phyloP scores from a whole-genome alignment of 2,329 filamentous ascomycete species.

The Penicillium corylophilum region DNA sequence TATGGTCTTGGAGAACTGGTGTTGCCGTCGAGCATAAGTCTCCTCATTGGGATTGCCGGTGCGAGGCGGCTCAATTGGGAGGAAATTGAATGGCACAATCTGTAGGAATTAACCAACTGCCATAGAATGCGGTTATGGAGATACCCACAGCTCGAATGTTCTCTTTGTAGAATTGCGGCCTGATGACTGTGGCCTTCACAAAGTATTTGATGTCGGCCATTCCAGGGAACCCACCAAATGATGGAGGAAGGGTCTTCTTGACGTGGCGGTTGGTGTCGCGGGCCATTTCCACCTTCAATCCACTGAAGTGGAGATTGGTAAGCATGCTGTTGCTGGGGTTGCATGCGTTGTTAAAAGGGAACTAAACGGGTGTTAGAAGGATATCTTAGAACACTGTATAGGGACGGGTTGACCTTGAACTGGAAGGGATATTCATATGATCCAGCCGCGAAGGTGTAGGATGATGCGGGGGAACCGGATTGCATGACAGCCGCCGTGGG shows the following conservation, averaged over 20 bases:
- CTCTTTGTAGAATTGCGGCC: constrained; percentile 86
- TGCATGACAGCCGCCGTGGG: constrained; percentile 45
- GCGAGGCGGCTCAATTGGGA: constrained; percentile 88
- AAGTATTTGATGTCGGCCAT: constrained; percentile 92
- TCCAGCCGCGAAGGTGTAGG: constrained; percentile 47
- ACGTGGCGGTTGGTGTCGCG: constrained; percentile 61
- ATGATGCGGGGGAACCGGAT: constrained; percentile 32
- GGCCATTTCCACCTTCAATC: constrained; percentile 47
- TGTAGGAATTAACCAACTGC: constrained; percentile 12
- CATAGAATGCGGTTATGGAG: background rate
- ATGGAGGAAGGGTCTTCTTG: constrained; percentile 83
- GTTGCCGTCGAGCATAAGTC: constrained; percentile 74
- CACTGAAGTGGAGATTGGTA: constrained; percentile 47
- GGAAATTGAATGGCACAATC: constrained; percentile 71
- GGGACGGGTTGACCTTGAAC: constrained; percentile 43
- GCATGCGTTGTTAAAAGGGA: constrained; percentile 53
- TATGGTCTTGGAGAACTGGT: constrained; percentile 53
- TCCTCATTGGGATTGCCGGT: constrained; percentile 68
- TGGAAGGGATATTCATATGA: constrained; percentile 50
- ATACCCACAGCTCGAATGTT: constrained; percentile 64
- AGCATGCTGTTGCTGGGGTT: constrained; percentile 45
- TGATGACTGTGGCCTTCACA: constrained; percentile 88
- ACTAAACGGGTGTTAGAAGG: constrained; percentile 28
- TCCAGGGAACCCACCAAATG: constrained; percentile 79
- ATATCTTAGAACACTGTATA: background rate